Conservation (phyloP, 768 basidiomycete species). For the Asterophora parasitica region DNA sequence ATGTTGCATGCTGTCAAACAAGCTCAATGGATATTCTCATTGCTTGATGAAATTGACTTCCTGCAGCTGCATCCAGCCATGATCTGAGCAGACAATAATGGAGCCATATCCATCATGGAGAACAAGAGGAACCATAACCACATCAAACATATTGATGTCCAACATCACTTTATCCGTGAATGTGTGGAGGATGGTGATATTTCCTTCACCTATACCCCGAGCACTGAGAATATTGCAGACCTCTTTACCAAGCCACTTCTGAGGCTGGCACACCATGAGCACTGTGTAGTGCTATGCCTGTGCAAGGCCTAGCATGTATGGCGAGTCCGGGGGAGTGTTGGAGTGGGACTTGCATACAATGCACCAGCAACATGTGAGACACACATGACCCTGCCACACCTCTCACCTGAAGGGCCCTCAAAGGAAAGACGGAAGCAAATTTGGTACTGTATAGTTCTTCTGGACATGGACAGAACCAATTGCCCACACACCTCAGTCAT, state of each 20-base stretch:
- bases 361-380: too few relatives aligned
- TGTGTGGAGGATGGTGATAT: conserved; percentile 11
- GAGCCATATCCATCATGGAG: conserved; percentile 19
- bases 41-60: conserved; percentile 21
- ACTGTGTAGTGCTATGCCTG: background rate
- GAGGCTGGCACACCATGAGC: background rate
- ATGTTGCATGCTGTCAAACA: conserved; percentile 24
- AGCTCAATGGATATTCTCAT: conserved; percentile 26
- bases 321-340: conserved; percentile 3
- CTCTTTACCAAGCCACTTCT: conserved; percentile 33
- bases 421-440: too few relatives aligned
- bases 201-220: conserved; percentile 19
- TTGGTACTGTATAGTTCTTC: too few relatives aligned
- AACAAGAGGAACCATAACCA: conserved; percentile 19
- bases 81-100: conserved; percentile 26
- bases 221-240: conserved; percentile 29
- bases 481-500: too few relatives aligned
- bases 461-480: too few relatives aligned
- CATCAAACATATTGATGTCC: conserved; percentile 26
- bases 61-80: conserved; percentile 10
- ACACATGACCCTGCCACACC: too few relatives aligned
- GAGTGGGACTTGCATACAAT: too few relatives aligned
- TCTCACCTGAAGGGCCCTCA: too few relatives aligned
- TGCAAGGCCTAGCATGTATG: background rate
- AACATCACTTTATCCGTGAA: conserved; percentile 19